These are phyloP conservation scores for Persicaria maculosa DNA, from an alignment of 148 eudicot species.

Conservation along the genomic window DNA sequence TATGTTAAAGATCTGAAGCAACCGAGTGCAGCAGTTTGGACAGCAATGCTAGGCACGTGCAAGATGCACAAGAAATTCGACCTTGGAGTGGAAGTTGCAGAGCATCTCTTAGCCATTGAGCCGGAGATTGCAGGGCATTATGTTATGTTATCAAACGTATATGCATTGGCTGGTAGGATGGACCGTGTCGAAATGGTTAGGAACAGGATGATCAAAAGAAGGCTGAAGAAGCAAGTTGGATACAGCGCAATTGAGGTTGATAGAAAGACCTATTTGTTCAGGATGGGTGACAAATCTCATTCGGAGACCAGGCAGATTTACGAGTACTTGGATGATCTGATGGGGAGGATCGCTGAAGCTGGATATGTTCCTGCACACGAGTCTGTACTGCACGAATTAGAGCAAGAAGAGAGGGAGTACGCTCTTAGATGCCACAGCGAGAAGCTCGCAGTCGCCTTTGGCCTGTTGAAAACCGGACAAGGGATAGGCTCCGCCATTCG, in stretches of 20 bases:
- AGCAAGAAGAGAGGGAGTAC: slow-evolving; percentile 51
- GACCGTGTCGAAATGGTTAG: slow-evolving; percentile 44
- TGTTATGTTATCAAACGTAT: slow-evolving; percentile 47
- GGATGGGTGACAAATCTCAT: slow-evolving; percentile 56
- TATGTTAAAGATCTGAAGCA: slow-evolving; percentile 20
- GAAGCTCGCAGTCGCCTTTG: slow-evolving; percentile 62
- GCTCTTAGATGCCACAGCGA: slow-evolving; percentile 61
- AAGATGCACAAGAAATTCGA: slow-evolving; percentile 50
- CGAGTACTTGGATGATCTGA: slow-evolving; percentile 43
- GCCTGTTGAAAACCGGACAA: slow-evolving; percentile 33
- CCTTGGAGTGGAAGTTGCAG: slow-evolving; percentile 46
- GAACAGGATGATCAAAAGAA: slow-evolving; percentile 37
- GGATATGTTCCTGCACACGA: slow-evolving; percentile 46
- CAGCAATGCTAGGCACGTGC: slow-evolving; percentile 60
- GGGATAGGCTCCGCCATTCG: slow-evolving; percentile 23
- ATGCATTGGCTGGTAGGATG: slow-evolving; percentile 54
- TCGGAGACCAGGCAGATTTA: slow-evolving; percentile 37
- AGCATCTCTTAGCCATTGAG: slow-evolving; percentile 45
- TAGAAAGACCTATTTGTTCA: slow-evolving; percentile 40
- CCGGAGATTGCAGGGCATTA: slow-evolving; percentile 47
- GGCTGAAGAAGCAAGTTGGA: slow-evolving; percentile 50
- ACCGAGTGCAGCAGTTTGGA: slow-evolving; percentile 43
- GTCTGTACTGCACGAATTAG: slow-evolving; percentile 51
- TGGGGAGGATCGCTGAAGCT: slow-evolving; percentile 34
- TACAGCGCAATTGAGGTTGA: slow-evolving; percentile 47